phyloP scores from a whole-genome alignment of 73 alveolate species.

The Symbiodinium pilosum region DNA sequence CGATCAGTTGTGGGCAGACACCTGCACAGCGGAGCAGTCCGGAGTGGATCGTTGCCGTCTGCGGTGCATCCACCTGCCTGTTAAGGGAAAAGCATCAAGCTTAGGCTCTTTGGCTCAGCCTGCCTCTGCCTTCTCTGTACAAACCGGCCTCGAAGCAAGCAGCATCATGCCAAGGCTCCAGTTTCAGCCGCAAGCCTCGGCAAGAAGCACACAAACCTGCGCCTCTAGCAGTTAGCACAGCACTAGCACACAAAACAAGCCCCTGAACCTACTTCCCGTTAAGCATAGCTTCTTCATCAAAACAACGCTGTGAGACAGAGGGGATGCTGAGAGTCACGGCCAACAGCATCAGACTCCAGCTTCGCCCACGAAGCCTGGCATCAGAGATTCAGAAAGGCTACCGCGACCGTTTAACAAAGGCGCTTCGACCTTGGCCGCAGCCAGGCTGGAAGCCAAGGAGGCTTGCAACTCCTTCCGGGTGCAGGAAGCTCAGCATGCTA shows the following conservation, averaged over 20 bases:
- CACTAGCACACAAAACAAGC: no score
- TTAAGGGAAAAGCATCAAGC: no score
- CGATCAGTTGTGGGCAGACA: no score
- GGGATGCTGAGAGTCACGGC: neutral
- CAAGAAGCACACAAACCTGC: no score
- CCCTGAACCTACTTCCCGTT: no score
- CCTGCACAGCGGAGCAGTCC: neutral
- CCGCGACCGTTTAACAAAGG: neutral
- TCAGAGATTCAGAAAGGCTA: no score
- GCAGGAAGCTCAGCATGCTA: no score
- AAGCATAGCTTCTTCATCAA: no score
- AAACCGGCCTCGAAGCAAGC: slow-evolving; percentile 61
- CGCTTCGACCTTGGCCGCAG: slow-evolving; percentile 27
- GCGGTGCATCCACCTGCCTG: neutral
- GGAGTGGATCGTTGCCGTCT: neutral
- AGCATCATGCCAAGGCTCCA: slow-evolving; percentile 79
- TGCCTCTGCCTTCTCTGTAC: no score
- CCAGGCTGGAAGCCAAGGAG: slow-evolving; percentile 76
- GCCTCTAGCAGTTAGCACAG: no score
- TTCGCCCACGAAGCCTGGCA: slow-evolving; percentile 92
- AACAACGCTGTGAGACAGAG: neutral
- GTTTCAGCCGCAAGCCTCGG: slow-evolving; percentile 35
- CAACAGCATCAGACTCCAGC: slow-evolving; percentile 52
- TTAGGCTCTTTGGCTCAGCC: no score
- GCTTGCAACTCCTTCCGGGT: slow-evolving; percentile 52